Evolutionary conservation across 192 early-diverging fungal genomes (phyloP), one percentile per base, ranked within the genome.

Genomic region (Coemansia sp.): DNA sequence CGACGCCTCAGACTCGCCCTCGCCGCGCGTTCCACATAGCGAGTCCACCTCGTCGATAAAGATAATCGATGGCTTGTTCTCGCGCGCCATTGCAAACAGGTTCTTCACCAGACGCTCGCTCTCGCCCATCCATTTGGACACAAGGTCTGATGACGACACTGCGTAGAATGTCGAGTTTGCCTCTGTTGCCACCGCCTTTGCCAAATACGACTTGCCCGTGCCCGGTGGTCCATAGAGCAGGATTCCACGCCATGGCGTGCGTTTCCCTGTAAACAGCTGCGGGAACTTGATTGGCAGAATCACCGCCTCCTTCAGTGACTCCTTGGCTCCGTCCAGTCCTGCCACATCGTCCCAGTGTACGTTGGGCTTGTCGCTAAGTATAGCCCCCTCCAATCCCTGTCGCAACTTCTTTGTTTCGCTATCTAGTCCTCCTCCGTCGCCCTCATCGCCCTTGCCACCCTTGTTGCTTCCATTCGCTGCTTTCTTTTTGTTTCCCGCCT

Each of bases 61-160:
- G 41, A 99, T 96, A 73, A 98, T 97, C 9, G 97, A 88, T 22
- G 96, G 97, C 63, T 88, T 91, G 72, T 84, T 88, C 61, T 97
- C 92, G 37, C 96, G 82, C 37, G 95, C 96, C 86, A 97, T 92
- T 31, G 83, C 82, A 83, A 98, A 98, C 50, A 98, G 79, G 57
- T 96, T 87, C 79, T 96, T 95, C 14, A 98, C 92, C 37, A 97
- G 84, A 72, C 91, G 80, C 75, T 98, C 97, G 83, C 88, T 89
- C 75, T 99, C 96, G 48, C 97, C 96, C 91, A 99, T 97, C 95
- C 95, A 99, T 83, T 97, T 99, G 70, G 89, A 91, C n/a, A 99
- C 96, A 52, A 99, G 82, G 78, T 99, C 97, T 4, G 96, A 96
- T 4, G 95, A 98, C 13, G 92, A 95, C 20, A 99, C 91, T 14